phyloP scores from a whole-genome alignment of 441 rosid species.

The Pelargonium fulgidum region DNA sequence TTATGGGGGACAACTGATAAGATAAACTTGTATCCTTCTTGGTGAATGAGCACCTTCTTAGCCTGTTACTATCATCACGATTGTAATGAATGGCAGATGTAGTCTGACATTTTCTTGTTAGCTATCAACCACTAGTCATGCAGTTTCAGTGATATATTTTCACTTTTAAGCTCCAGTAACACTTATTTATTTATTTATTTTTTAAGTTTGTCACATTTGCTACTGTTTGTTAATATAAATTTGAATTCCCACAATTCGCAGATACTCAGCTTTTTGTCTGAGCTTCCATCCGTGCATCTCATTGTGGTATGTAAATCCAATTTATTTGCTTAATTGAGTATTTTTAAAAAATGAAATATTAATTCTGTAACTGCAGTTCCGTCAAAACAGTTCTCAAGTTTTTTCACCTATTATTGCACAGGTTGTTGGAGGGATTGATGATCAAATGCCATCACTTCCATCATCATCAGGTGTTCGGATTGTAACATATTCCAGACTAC shows the following conservation, averaged over 20 bases:
- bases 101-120: neutral
- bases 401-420: constrained; percentile 29
- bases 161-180: neutral
- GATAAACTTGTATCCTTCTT: neutral
- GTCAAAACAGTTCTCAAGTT: constrained; percentile 16
- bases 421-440: constrained; percentile 95
- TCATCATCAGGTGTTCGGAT: constrained; percentile 61
- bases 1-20: neutral
- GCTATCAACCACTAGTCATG: constrained; percentile 7
- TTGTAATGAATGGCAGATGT: constrained; percentile 1
- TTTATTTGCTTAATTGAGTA: constrained; percentile 19
- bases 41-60: neutral
- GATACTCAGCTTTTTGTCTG: constrained; percentile 77
- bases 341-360: constrained; percentile 4
- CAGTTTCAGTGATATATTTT: neutral
- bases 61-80: neutral
- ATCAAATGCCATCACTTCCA: constrained; percentile 79
- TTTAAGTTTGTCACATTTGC: neutral
- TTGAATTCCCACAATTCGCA: constrained; percentile 39
- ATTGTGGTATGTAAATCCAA: constrained; percentile 65
- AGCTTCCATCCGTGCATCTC: constrained; percentile 70
- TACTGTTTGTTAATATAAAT: constrained; percentile 2
- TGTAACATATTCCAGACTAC: constrained; percentile 66
- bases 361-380: constrained; percentile 12
- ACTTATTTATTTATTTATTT: neutral